Evolutionary conservation across 2,329 filamentous ascomycete species (phyloP).

Genomic region (Alternaria ethzedia): DNA sequence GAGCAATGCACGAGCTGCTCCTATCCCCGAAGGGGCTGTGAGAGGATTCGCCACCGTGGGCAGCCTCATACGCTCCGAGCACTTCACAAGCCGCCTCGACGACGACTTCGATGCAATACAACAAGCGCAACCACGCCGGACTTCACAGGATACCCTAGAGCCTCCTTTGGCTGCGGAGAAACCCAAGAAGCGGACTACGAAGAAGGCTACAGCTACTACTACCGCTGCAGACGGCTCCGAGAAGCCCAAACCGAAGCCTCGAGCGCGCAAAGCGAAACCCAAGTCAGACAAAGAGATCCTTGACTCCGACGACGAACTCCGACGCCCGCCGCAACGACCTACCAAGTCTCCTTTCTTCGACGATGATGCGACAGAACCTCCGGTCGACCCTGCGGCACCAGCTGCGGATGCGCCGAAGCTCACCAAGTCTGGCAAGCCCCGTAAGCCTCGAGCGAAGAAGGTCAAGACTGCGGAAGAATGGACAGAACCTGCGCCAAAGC

Average conservation of each 20-base stretch:
- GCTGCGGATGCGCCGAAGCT: conserved; percentile 16
- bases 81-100: conserved; percentile 28
- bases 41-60: conserved; percentile 45
- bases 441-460: conserved; percentile 43
- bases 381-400: conserved; percentile 5
- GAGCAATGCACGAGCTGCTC: conserved; percentile 32
- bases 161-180: conserved; percentile 14
- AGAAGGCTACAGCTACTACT: conserved; percentile 5
- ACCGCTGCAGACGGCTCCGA: conserved; percentile 7
- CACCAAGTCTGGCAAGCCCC: conserved; percentile 33
- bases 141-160: neutral
- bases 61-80: conserved; percentile 39
- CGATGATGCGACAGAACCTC: conserved; percentile 7
- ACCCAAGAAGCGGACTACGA: conserved; percentile 22
- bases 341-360: conserved; percentile 33
- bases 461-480: conserved; percentile 13
- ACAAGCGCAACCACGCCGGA: conserved; percentile 5
- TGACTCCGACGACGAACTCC: conserved; percentile 22
- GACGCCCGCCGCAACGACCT: conserved; percentile 11
- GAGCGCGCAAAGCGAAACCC: conserved; percentile 35
- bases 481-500: conserved; percentile 24
- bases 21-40: conserved; percentile 30
- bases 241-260: conserved; percentile 33
- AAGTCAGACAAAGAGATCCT: conserved; percentile 26
- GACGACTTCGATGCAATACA: conserved; percentile 12